Evolutionary conservation across 352 stramenopile genomes (phyloP).

Genomic region (Phytophthora pluvialis): DNA sequence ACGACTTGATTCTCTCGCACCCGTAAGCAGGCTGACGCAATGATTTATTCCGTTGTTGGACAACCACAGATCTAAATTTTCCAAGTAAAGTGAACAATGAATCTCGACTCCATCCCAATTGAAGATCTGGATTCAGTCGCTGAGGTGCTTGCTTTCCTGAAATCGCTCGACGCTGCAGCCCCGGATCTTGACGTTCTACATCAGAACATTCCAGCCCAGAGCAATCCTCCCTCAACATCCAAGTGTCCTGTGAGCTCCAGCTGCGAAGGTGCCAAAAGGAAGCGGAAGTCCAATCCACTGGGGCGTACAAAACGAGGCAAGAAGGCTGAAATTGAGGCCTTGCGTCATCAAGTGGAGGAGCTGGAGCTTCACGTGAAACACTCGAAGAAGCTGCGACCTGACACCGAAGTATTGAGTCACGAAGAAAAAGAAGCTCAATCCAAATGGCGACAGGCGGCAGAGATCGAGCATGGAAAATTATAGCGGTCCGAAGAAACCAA

Average conservation of each 20-base stretch:
- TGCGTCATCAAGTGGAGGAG: not conserved
- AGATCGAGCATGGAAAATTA: not conserved
- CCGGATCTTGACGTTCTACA: not conserved
- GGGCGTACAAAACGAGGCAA: not conserved
- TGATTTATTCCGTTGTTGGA: too few species aligned
- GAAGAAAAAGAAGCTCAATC: not conserved
- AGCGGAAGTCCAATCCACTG: not conserved
- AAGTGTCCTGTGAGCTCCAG: not conserved
- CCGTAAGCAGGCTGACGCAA: too few species aligned
- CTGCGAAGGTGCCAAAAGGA: not conserved
- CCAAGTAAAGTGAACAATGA: too few species aligned
- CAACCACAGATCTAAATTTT: too few species aligned
- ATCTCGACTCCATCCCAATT: too few species aligned
- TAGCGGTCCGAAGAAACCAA: not conserved
- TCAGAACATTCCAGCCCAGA: not conserved
- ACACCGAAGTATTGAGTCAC: too few species aligned
- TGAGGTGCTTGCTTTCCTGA: too few species aligned
- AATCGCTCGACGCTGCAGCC: too few species aligned
- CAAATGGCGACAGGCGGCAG: not conserved
- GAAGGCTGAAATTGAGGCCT: constrained; percentile 1
- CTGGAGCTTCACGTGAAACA: not conserved
- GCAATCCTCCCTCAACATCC: not conserved
- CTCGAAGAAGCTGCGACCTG: not conserved
- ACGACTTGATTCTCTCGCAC: too few species aligned
- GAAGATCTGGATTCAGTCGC: too few species aligned